phyloP scores from a whole-genome alignment of 768 basidiomycete genomes.

The Tulasnella sp. region DNA sequence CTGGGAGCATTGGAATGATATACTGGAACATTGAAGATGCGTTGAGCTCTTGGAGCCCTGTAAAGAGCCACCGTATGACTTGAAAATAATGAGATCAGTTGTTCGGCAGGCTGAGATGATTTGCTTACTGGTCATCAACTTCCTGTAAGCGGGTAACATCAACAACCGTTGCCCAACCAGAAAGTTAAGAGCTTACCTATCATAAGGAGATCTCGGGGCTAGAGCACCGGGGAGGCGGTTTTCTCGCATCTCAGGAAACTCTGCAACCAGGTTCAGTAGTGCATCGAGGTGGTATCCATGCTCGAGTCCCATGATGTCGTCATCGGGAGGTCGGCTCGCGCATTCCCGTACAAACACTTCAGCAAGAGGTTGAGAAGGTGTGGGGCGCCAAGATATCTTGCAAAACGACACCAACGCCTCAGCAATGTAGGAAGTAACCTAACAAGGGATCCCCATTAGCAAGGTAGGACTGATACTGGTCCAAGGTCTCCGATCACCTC shows the following conservation, averaged over 20 bases:
- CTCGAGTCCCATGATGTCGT: constrained; percentile 77
- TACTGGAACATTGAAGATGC: constrained; percentile 79
- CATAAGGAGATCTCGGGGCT: constrained; percentile 85
- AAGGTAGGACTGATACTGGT: neutral
- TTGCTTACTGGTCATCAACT: constrained; percentile 20
- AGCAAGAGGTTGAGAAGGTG: constrained; percentile 61
- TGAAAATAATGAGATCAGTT: constrained; percentile 49
- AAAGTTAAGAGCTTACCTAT: constrained; percentile 56
- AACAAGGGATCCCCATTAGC: constrained; percentile 7
- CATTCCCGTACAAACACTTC: constrained; percentile 73
- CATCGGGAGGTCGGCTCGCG: constrained; percentile 55
- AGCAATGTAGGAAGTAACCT: constrained; percentile 77
- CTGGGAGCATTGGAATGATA: constrained; percentile 76
- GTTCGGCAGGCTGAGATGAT: neutral
- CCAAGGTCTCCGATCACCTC: constrained; percentile 52
- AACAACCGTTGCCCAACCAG: neutral
- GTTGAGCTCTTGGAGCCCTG: constrained; percentile 73
- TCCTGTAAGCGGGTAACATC: neutral
- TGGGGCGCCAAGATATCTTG: constrained; percentile 72
- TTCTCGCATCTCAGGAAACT: constrained; percentile 69
- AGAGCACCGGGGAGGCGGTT: constrained; percentile 73
- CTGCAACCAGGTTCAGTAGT: constrained; percentile 61
- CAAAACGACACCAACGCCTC: constrained; percentile 72
- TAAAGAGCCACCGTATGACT: constrained; percentile 77
- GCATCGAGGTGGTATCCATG: constrained; percentile 63